Conservation (phyloP, 169 alveolate genomes). For the Eimeria acervulina region DNA sequence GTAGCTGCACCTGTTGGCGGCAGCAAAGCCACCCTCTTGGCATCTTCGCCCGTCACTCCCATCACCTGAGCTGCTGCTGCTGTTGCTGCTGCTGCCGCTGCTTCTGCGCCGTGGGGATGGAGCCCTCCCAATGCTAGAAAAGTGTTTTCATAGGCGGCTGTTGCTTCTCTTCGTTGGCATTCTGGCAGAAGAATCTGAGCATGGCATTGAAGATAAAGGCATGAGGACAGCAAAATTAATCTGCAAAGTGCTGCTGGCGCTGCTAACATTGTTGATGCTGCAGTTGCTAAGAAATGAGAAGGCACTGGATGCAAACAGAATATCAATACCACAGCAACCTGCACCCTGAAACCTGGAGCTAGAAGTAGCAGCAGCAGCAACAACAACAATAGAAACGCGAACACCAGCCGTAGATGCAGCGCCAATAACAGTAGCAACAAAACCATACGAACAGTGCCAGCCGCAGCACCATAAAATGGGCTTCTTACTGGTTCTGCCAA, state of each 20-base stretch:
- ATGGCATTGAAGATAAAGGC: background rate
- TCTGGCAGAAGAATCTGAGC: background rate
- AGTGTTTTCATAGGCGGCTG: slow-evolving; percentile 7
- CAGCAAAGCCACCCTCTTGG: slow-evolving; percentile 1
- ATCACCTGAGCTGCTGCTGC: background rate
- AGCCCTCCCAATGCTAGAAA: background rate
- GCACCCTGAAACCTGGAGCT: slow-evolving; percentile 15
- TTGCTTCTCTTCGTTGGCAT: slow-evolving; percentile 4
- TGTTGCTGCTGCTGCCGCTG: background rate
- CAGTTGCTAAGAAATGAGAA: background rate
- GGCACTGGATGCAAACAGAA: background rate
- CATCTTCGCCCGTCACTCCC: slow-evolving; percentile 13
- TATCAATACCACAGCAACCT: background rate
- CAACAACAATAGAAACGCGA: background rate
- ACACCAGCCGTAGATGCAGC: slow-evolving; percentile 1
- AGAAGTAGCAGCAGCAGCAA: background rate
- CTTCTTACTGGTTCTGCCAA: background rate
- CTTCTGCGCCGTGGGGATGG: background rate
- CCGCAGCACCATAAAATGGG: background rate
- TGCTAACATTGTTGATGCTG: background rate
- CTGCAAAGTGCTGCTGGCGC: background rate
- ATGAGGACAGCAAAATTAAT: background rate
- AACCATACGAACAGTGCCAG: background rate
- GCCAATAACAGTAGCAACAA: background rate
- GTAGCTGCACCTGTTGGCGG: slow-evolving; percentile 18